A percentile compares a stretch with the other conserved stretches of the same genome.
These are phyloP conservation scores for Tricholoma terreum DNA, from an alignment of 768 basidiomycete species.

Conservation along the genomic window DNA sequence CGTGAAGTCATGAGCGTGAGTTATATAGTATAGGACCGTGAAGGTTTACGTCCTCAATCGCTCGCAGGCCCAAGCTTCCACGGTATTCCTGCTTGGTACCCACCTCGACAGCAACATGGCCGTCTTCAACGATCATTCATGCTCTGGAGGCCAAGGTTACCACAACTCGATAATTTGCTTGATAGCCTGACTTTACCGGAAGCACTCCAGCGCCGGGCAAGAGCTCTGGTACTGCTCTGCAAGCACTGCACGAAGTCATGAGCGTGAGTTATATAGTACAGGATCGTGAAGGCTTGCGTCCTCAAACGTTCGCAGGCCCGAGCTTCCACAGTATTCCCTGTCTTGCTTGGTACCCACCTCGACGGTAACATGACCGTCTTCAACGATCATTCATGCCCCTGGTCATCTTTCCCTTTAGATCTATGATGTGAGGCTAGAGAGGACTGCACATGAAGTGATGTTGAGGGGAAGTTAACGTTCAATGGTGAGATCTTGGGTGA, in stretches of 20 bases:
- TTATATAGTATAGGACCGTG: constrained; percentile 6
- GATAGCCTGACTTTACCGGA: constrained; percentile 91
- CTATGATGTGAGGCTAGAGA: too few relatives aligned
- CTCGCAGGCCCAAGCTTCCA: constrained; percentile 80
- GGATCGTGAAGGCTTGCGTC: background rate
- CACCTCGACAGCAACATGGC: constrained; percentile 86
- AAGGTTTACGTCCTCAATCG: constrained; percentile 2
- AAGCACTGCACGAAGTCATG: constrained; percentile 94
- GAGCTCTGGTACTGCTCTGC: constrained; percentile 91
- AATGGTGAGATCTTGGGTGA: too few relatives aligned
- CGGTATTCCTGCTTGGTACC: constrained; percentile 99
- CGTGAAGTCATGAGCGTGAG: constrained; percentile 91
- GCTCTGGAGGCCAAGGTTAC: too few relatives aligned
- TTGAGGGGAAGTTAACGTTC: too few relatives aligned
- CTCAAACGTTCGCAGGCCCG: constrained; percentile 59
- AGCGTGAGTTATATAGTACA: constrained; percentile 51
- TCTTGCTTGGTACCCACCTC: constrained; percentile 93
- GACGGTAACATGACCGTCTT: constrained; percentile 87
- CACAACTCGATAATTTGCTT: too few relatives aligned
- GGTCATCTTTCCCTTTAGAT: too few relatives aligned
- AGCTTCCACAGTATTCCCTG: constrained; percentile 93
- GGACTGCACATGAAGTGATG: too few relatives aligned
- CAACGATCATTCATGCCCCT: constrained; percentile 90
- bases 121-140: constrained; percentile 89
- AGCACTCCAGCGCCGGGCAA: constrained; percentile 91